These are phyloP conservation scores for Crucihimalaya himalaica DNA, from an alignment of 345 rosid genomes.

Conservation along the genomic window DNA sequence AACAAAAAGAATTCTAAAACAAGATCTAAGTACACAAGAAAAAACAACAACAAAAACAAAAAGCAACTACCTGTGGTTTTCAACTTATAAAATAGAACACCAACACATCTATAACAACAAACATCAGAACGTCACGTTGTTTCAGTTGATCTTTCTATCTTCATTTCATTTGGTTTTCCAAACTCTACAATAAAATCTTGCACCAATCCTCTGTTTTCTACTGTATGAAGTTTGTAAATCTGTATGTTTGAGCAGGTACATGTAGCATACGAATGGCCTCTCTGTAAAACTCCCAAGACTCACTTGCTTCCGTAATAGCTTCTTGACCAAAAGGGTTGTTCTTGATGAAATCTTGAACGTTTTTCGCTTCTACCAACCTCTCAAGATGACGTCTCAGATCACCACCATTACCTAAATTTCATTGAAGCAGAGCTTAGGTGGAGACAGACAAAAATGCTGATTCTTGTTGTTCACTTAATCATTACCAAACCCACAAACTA, in stretches of 20 bases:
- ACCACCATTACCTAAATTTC: slow-evolving; percentile 61
- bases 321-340: slow-evolving; percentile 74
- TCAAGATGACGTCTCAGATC: slow-evolving; percentile 71
- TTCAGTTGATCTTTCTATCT: background rate
- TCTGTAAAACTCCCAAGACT: slow-evolving; percentile 64
- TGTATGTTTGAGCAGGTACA: background rate
- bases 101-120: background rate
- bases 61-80: background rate
- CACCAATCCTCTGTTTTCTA: background rate
- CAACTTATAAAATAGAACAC: background rate
- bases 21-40: too few species aligned
- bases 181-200: slow-evolving; percentile 1
- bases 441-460: background rate
- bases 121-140: background rate
- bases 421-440: background rate
- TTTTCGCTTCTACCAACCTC: slow-evolving; percentile 51
- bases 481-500: too few species aligned
- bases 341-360: slow-evolving; percentile 60
- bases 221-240: background rate
- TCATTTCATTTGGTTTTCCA: background rate
- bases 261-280: slow-evolving; percentile 32
- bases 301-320: slow-evolving; percentile 55
- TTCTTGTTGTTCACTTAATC: too few species aligned
- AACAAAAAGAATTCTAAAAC: too few species aligned
- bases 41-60: too few species aligned